Evolutionary conservation across 139 green algal genomes (phyloP), one percentile per base, ranked within the genome.

Genomic region (Raphidocelis subcapitata): DNA sequence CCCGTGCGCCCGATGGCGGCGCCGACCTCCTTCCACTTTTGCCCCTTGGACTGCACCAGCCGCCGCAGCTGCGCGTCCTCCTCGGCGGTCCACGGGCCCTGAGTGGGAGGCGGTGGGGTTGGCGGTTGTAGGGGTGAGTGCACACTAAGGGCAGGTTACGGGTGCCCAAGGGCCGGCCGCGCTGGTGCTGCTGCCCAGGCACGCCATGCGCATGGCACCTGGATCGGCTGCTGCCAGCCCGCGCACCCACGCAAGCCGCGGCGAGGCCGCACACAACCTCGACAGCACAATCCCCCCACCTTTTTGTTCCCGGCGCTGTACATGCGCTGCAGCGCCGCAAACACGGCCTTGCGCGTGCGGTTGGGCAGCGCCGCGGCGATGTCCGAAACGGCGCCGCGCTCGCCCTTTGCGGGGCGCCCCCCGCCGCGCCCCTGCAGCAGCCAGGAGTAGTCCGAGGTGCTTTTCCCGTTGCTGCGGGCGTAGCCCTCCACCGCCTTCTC

Each of bases 341-440:
- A 90, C 49, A 94, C 83, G 0, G 82, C 68, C 80, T 93, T 90
- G 54, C 74, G 68, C 14, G 79, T 90, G 36, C 89, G 81, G 31
- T 93, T 62, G 1, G 89, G 89, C 64, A 94, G 78, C 36, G 82
- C 82, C 14, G 62, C 56, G 4, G 79, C 75, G 32, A 91, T 75
- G 26, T 49, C 62, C 0, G 69, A 62, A 23, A 64, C 32, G 44
- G 59, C 59, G 36, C 59, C 59, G 1, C 46, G 21, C 41, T 69
- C 60, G 18, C 41, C 41, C 5, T n/a, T 32, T 1, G 10, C 24
- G 3, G 28, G n/a, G 41, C 41, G 41, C 41, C 41, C 8, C 8
- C 41, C 41, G 41, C 41, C 41, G 41, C 8, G 8, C 8, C 41
- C 8, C 16, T 62, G 36, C 41, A 80, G 44, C 33, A 84, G 67